phyloP scores from a whole-genome alignment of 371 early-diverging fungal genomes.

The Rhizopus stolonifer region DNA sequence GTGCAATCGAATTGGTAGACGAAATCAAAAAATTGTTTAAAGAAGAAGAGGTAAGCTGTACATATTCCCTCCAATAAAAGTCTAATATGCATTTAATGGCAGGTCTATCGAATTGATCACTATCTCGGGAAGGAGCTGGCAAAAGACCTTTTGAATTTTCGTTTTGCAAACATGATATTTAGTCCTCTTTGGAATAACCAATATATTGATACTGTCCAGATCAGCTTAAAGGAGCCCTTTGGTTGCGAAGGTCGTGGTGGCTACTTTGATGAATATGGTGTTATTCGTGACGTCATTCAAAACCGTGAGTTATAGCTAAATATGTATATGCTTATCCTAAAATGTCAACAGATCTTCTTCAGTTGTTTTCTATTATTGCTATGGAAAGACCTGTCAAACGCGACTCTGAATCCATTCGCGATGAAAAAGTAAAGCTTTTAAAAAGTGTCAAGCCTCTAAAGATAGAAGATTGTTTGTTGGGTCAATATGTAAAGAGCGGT shows the following conservation, averaged over 20 bases:
- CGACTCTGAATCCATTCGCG: conserved; percentile 84
- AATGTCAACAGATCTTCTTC: conserved; percentile 74
- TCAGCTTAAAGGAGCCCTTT: conserved; percentile 96
- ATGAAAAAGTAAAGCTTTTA: conserved; percentile 88
- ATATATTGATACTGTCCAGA: conserved; percentile 90
- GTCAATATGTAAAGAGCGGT: conserved; percentile 85
- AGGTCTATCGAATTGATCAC: conserved; percentile 97
- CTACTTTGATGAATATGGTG: conserved; percentile 99
- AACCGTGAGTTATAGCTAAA: conserved; percentile 73
- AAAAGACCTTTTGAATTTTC: conserved; percentile 90
- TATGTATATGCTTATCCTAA: no score
- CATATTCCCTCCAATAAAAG: neutral
- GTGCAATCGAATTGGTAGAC: conserved; percentile 67
- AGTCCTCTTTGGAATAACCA: conserved; percentile 87
- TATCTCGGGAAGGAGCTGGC: conserved; percentile 99
- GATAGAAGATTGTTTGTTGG: conserved; percentile 78
- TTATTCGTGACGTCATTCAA: conserved; percentile 99
- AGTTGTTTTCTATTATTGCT: conserved; percentile 86
- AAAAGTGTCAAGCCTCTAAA: conserved; percentile 75
- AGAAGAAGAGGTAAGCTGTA: conserved; percentile 77
- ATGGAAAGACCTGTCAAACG: conserved; percentile 86
- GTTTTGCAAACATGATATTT: conserved; percentile 94
- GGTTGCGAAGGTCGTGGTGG: conserved; percentile 98
- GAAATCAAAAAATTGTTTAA: conserved; percentile 73
- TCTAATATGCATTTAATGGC: no score